Evolutionary conservation across 2,329 filamentous ascomycete genomes (phyloP).

Genomic region (Penicillium crustosum): DNA sequence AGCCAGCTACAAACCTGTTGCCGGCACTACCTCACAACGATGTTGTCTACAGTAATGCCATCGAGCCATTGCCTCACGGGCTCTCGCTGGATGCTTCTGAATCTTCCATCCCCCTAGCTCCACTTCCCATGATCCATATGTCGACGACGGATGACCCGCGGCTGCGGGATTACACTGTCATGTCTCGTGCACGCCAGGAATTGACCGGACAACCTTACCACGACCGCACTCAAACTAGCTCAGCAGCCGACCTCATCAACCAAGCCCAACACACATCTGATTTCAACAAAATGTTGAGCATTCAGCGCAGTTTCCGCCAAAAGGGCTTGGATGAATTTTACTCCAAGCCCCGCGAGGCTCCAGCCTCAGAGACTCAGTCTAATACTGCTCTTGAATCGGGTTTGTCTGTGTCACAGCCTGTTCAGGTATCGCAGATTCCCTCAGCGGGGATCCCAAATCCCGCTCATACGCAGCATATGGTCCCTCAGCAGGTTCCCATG

Average conservation of each 20-base stretch:
- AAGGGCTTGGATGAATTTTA: conserved; percentile 81
- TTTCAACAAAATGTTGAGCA: conserved; percentile 80
- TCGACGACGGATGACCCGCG: conserved; percentile 74
- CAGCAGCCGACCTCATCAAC: conserved; percentile 74
- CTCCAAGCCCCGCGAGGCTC: conserved; percentile 78
- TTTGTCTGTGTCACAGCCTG: conserved; percentile 38
- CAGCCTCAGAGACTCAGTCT: conserved; percentile 48
- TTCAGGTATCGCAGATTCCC: conserved; percentile 42
- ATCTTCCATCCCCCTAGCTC: conserved; percentile 62
- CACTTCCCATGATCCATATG: conserved; percentile 81
- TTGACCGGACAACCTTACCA: conserved; percentile 84
- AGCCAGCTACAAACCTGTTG: conserved; percentile 58
- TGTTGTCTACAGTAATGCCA: conserved; percentile 82
- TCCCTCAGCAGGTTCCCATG: conserved; percentile 42
- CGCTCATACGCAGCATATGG: conserved; percentile 35
- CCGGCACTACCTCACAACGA: conserved; percentile 73
- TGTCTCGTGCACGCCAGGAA: conserved; percentile 85
- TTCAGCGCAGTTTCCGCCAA: conserved; percentile 73
- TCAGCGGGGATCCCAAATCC: conserved; percentile 36
- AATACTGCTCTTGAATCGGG: conserved; percentile 35
- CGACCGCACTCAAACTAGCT: conserved; percentile 76
- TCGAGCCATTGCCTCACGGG: conserved; percentile 66
- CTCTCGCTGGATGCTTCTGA: conserved; percentile 67
- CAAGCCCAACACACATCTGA: conserved; percentile 88
- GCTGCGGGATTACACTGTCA: conserved; percentile 76